A percentile compares a stretch with the other conserved stretches of the same genome.
Conservation (phyloP, 805 yeast genomes). For the Candida takata region DNA sequence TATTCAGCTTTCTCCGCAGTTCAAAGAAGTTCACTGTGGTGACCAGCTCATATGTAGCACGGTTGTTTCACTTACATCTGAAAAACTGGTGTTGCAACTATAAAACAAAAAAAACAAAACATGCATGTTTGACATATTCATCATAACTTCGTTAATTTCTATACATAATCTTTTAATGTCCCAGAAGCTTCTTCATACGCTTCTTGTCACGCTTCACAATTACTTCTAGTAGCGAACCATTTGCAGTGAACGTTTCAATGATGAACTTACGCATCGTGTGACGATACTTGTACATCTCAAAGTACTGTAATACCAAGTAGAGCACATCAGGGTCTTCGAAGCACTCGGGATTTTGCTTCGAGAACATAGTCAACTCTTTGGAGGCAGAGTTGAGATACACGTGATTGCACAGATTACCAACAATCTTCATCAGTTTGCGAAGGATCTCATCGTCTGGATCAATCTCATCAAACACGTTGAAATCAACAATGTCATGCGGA, state of each 20-base stretch:
- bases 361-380: conserved; percentile 48
- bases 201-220: conserved; percentile 40
- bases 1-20: conserved; percentile 4
- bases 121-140: background rate
- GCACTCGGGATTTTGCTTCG: conserved; percentile 40
- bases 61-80: conserved; percentile 6
- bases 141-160: conserved; percentile 2
- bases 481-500: conserved; percentile 7
- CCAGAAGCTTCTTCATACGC: conserved; percentile 17
- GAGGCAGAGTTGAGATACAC: conserved; percentile 46
- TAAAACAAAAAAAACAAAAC: background rate
- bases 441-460: conserved; percentile 23
- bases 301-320: conserved; percentile 40
- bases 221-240: conserved; percentile 44
- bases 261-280: conserved; percentile 58
- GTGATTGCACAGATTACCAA: conserved; percentile 53
- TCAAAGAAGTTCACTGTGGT: conserved; percentile 7
- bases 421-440: conserved; percentile 27
- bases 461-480: conserved; percentile 5
- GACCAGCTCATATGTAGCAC: conserved; percentile 12
- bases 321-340: conserved; percentile 54
- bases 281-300: conserved; percentile 54
- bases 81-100: conserved; percentile 6
- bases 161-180: conserved; percentile 5
- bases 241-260: conserved; percentile 51